Evolutionary conservation across 192 early-diverging fungal species (phyloP).

Genomic region (Glomus cerebriforme): DNA sequence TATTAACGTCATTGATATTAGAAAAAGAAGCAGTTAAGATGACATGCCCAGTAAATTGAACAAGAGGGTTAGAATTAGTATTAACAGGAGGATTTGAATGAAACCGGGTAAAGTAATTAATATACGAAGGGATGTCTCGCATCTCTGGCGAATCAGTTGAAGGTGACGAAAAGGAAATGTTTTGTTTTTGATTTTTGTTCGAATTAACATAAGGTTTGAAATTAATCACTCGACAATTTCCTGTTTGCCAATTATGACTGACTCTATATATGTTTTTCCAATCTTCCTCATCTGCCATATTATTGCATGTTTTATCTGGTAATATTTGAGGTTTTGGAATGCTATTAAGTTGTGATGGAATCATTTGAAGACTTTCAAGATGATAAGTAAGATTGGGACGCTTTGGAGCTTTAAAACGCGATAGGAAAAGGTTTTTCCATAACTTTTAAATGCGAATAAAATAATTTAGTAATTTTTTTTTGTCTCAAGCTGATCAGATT

Average conservation of each 20-base stretch:
- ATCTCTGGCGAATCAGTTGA: background rate
- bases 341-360: background rate
- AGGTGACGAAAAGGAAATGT: background rate
- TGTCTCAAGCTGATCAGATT: background rate
- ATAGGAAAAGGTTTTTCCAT: slow-evolving; percentile 51
- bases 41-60: slow-evolving; percentile 41
- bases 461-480: background rate
- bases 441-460: slow-evolving; percentile 33
- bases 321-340: background rate
- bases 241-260: slow-evolving; percentile 54
- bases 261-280: slow-evolving; percentile 52
- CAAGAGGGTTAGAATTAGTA: slow-evolving; percentile 34
- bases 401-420: slow-evolving; percentile 39
- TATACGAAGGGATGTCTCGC: background rate
- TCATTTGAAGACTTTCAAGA: background rate
- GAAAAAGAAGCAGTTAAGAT: slow-evolving; percentile 33
- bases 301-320: background rate
- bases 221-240: slow-evolving; percentile 37
- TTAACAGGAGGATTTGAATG: background rate
- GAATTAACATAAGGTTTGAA: slow-evolving; percentile 14
- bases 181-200: background rate
- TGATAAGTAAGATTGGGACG: background rate
- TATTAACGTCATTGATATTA: background rate
- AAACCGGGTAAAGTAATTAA: background rate
- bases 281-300: slow-evolving; percentile 15